Base-by-base conservation (phyloP, 352 stramenopile species). In the Discostella stelligera region DNA sequence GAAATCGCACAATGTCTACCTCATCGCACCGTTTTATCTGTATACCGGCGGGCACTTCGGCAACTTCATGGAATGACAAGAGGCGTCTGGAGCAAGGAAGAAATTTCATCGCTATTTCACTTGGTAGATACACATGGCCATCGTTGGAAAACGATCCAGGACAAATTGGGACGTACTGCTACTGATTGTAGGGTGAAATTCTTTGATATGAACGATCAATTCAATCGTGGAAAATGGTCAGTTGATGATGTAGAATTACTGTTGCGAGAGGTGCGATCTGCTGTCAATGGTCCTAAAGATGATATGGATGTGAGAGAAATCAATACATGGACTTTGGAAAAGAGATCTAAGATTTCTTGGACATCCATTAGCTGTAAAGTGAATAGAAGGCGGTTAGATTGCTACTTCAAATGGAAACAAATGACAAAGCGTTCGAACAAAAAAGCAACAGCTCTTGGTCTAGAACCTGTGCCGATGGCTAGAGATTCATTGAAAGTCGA, bases 161-260 rank as follows among this genome's bases (percentile, higher is more conserved):
- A 66, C 16, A 89, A 90, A 61, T 71, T 92, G 30, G 82, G 88
- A 71, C 72, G 87, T 0, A 80, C 46, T 39, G 82, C 83, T 11
- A 69, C 82, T 77, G 70, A 78, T 49, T 92, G 87, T 68, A 78
- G 87, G 7, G 79, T 84, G 50, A 92, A 91, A 65, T 91, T 87
- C 54, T 69, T 80, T 3, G 73, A 90, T 65, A 74, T 84, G 55
- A 68, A 72, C 37, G 65, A 80, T 32, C 60, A 85, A 0, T 92
- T 80, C 56, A 21, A 82, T 20, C 76, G 76, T 20, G 87, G 87
- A 37, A 77, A 82, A 58, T 92, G 87, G 87, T 82, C 99, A 85
- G 90, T 99, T 92, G 77, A 99, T 97, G 27, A 99, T 89, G 73
- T 98, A 96, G 69, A 99, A 93, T 14, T 96, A 94, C 79, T 98